phyloP scores from a whole-genome alignment of 148 eudicot species.

The Fagopyrum homotropicum region DNA sequence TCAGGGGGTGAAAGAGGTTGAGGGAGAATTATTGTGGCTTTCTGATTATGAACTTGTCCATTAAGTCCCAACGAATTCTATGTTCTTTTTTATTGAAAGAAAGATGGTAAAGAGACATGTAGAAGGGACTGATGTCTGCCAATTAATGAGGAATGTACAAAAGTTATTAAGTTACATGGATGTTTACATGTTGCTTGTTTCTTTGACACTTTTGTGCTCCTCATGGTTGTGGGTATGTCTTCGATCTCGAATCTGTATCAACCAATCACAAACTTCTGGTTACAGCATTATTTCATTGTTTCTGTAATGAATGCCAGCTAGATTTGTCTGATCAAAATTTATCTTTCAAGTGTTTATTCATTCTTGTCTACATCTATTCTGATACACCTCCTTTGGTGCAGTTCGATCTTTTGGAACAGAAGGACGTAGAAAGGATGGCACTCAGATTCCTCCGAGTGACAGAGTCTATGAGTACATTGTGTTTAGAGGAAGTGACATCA shows the following conservation, averaged over 20 bases:
- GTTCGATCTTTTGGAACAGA: conserved; percentile 90
- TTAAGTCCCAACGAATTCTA: background rate
- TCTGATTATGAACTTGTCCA: background rate
- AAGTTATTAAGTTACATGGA: background rate
- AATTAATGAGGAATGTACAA: too few species aligned
- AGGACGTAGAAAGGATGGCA: conserved; percentile 81
- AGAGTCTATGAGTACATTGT: conserved; percentile 78
- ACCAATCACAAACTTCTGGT: background rate
- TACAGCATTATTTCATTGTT: background rate
- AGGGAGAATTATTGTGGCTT: background rate
- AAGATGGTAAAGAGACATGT: too few species aligned
- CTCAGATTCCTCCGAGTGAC: conserved; percentile 74
- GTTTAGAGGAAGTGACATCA: conserved; percentile 84
- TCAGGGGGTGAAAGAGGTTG: background rate
- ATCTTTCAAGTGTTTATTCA: background rate
- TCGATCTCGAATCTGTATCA: background rate
- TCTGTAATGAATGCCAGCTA: background rate
- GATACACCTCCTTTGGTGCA: conserved; percentile 18
- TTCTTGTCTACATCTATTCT: background rate
- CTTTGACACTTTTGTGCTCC: background rate
- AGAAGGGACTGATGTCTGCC: background rate
- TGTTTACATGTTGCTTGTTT: background rate
- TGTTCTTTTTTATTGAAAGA: background rate
- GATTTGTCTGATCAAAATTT: too few species aligned
- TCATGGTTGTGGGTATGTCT: background rate